A percentile compares a stretch with the other conserved stretches of the same genome.
phyloP scores from a whole-genome alignment of 495 filamentous ascomycete genomes.

The Polyplosphaeria fusca region DNA sequence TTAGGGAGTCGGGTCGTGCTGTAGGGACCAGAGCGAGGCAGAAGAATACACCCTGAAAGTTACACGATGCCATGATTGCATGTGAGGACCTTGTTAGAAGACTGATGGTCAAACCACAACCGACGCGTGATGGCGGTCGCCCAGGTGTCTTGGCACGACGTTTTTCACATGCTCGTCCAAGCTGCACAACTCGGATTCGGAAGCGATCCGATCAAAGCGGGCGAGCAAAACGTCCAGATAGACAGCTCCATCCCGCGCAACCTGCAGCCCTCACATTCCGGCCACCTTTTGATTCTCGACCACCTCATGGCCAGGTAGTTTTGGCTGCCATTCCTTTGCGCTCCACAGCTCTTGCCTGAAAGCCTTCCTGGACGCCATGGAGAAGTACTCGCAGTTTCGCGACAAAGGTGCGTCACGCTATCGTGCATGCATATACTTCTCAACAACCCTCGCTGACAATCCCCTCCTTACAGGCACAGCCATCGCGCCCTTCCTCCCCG shows the following conservation, averaged over 20 bases:
- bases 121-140: too few species aligned
- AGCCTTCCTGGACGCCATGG: slow-evolving; percentile 55
- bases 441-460: neutral
- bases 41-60: too few species aligned
- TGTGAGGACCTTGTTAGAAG: too few species aligned
- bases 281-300: neutral
- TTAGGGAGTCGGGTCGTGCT: too few species aligned
- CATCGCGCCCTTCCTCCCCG: slow-evolving; percentile 91
- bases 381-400: slow-evolving; percentile 95
- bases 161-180: slow-evolving; percentile 9
- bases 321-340: too few species aligned
- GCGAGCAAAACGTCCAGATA: neutral
- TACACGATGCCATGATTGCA: too few species aligned
- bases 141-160: neutral
- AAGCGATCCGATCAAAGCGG: too few species aligned
- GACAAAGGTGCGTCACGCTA: slow-evolving; percentile 66
- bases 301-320: too few species aligned
- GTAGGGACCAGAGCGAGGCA: too few species aligned
- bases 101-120: too few species aligned
- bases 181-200: too few species aligned
- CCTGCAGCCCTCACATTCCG: neutral
- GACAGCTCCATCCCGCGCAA: neutral
- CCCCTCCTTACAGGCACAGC: slow-evolving; percentile 68
- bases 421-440: neutral
- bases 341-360: too few species aligned